Evolutionary conservation across 2,329 filamentous ascomycete genomes (phyloP), one percentile per base, ranked within the genome.

Genomic region (Xylariaceae sp.): DNA sequence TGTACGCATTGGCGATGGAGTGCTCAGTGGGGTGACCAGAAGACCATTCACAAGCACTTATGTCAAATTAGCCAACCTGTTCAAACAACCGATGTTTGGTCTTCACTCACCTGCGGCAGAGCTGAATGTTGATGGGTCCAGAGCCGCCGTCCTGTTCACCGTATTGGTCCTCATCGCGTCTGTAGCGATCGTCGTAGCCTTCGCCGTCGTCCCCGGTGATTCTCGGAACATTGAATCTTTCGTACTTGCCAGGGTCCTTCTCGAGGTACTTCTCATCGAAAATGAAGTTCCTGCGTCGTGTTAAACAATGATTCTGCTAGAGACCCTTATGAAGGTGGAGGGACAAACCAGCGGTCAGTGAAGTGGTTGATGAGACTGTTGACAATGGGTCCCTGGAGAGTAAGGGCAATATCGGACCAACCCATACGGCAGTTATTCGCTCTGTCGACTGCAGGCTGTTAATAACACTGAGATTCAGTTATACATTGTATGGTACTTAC

Each of bases 321-420:
- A 34, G 8, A 1, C 5, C n/a, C 8, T 7, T 1, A 18, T 9
- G 11, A 13, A 15, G n/a, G 4, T 35, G n/a, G 13, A 7, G 3
- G 6, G 9, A 60, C 74, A 39, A 62, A 82, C 91, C 92, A 97
- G 67, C 92, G 80, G 70, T 96, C 88, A 1, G 86, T 81, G 68
- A 97, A 96, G 72, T 96, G 91, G 4, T 83, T 81, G 37, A 85
- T 79, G 37, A 96, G 78, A 72, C 89, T 91, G 63, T 87, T 79
- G 0, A 93, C 87, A 8, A 90, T 88, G 0, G 87, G 86, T 0
- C 92, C 92, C 11, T 81, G 81, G 59, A 96, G 73, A 66, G 86
- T 91, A 58, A 97, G 78, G 9, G 88, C 87, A 60, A 96, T 83
- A 73, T 96, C 92, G 11, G 89, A 90, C 92, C 92, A 96, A 17